Conservation (phyloP, 2,329 filamentous ascomycete genomes). For the Myriosclerotinia scirpicola region DNA sequence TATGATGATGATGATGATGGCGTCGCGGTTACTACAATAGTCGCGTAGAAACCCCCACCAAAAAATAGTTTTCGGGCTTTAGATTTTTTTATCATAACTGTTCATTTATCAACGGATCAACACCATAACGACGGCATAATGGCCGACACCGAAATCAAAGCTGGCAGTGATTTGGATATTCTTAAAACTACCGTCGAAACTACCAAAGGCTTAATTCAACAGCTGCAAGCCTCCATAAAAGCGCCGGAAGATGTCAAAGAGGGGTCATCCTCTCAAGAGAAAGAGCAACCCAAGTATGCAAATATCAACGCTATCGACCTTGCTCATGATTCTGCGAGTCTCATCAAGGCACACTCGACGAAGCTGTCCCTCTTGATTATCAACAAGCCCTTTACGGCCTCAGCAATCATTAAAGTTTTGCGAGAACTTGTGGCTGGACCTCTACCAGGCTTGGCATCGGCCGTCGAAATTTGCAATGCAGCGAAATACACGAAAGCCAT, state of each 20-base stretch:
- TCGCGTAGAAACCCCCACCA: conserved; percentile 14
- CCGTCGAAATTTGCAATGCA: conserved; percentile 63
- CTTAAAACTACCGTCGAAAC: conserved; percentile 35
- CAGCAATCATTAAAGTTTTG: conserved; percentile 69
- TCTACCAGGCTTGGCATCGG: conserved; percentile 72
- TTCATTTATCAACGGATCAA: not conserved
- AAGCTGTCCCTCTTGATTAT: conserved; percentile 85
- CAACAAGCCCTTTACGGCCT: conserved; percentile 81
- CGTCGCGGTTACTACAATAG: not conserved
- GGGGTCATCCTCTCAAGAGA: conserved; percentile 20
- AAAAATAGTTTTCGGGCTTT: conserved; percentile 19
- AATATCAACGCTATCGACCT: conserved; percentile 61
- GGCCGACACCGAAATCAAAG: conserved; percentile 25
- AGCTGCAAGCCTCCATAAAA: conserved; percentile 31
- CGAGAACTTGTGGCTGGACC: conserved; percentile 69
- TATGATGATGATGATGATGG: not conserved
- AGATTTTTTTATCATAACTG: conserved; percentile 5
- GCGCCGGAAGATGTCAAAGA: conserved; percentile 9
- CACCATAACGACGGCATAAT: conserved; percentile 22
- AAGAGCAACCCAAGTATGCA: conserved; percentile 20
- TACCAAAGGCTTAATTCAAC: conserved; percentile 31
- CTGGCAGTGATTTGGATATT: conserved; percentile 29
- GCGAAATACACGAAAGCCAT: conserved; percentile 62
- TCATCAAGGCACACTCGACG: conserved; percentile 80
- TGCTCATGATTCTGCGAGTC: conserved; percentile 67